Conservation (phyloP, 495 filamentous ascomycete species). For the Penicillium egyptiacum region DNA sequence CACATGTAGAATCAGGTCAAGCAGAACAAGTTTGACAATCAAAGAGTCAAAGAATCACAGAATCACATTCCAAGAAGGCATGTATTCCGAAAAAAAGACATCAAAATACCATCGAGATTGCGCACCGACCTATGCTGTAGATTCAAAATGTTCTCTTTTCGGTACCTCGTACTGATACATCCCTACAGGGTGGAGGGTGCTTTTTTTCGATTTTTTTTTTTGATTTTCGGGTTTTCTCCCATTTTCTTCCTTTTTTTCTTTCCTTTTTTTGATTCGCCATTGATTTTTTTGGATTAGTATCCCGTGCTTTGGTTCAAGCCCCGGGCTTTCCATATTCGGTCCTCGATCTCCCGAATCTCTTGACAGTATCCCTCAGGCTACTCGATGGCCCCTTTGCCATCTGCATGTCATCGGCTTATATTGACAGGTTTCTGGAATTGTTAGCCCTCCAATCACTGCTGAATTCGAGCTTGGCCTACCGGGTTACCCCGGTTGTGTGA, state of each 20-base stretch:
- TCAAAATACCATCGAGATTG: not conserved
- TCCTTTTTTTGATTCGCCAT: not conserved
- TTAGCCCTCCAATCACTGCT: conserved; percentile 11
- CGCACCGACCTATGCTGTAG: no score
- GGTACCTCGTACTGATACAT: not conserved
- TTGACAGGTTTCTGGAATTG: conserved; percentile 4
- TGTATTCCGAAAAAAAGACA: not conserved
- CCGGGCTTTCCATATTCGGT: not conserved
- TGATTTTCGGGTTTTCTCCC: not conserved
- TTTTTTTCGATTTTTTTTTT: not conserved
- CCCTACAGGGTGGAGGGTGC: not conserved
- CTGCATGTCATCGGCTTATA: conserved; percentile 11
- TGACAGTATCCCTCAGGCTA: conserved; percentile 5
- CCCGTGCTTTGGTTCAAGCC: not conserved
- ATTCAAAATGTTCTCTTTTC: not conserved
- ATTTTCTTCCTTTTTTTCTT: not conserved
- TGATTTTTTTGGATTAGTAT: not conserved
- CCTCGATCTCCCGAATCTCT: not conserved
- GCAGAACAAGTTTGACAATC: not conserved
- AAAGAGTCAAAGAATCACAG: not conserved
- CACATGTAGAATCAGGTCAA: not conserved
- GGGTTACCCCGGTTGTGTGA: conserved; percentile 28
- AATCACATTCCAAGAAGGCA: not conserved
- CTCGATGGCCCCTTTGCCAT: conserved; percentile 10
- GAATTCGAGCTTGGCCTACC: conserved; percentile 23